These are phyloP conservation scores for Suillus spraguei DNA, from an alignment of 768 basidiomycete species.

Conservation along the genomic window DNA sequence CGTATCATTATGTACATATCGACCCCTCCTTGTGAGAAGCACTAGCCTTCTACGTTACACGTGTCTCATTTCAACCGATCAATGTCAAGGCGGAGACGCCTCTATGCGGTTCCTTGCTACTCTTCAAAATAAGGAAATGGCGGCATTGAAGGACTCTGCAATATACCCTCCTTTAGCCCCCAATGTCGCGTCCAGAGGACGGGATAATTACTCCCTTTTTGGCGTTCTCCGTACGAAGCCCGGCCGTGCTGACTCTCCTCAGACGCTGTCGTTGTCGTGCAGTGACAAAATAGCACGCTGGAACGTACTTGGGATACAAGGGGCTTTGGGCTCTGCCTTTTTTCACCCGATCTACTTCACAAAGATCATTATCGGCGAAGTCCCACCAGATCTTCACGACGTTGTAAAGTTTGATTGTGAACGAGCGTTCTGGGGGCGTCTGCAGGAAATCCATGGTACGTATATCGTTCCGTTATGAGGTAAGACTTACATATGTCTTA, in stretches of 20 bases:
- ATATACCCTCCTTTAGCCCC: conserved; percentile 36
- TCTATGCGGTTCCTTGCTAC: conserved; percentile 79
- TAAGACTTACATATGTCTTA: background rate
- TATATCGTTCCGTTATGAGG: background rate
- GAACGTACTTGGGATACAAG: conserved; percentile 85
- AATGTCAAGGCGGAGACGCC: conserved; percentile 82
- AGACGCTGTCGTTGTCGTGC: conserved; percentile 87
- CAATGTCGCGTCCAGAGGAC: conserved; percentile 61
- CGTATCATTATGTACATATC: conserved; percentile 76
- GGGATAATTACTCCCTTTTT: conserved; percentile 74
- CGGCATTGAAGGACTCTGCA: conserved; percentile 60
- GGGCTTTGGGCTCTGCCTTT: conserved; percentile 64
- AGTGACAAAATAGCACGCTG: conserved; percentile 93
- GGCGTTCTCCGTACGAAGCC: conserved; percentile 92
- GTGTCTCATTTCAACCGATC: conserved; percentile 8
- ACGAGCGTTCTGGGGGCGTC: conserved; percentile 63
- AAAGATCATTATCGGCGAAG: conserved; percentile 73
- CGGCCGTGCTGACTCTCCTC: conserved; percentile 86
- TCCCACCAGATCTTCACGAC: conserved; percentile 42
- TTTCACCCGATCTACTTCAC: conserved; percentile 66
- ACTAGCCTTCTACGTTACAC: conserved; percentile 48
- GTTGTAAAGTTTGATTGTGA: conserved; percentile 62
- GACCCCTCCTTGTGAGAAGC: conserved; percentile 54
- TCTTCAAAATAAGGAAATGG: conserved; percentile 74
- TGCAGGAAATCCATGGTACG: conserved; percentile 47